phyloP scores from a whole-genome alignment of 306 rosid species.

The Lathyrus sativus region DNA sequence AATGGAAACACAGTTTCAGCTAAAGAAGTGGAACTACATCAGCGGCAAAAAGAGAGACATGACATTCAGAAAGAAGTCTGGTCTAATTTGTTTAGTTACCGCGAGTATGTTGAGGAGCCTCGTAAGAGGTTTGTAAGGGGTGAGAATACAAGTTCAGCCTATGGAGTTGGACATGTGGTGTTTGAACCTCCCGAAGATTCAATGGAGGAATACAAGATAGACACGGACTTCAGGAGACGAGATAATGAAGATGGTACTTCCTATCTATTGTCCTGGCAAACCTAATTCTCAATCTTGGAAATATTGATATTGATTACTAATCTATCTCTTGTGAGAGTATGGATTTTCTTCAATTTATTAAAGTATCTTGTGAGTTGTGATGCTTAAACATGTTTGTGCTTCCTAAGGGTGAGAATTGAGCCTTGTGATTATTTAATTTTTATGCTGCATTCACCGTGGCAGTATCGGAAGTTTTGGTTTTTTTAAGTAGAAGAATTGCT shows the following conservation, averaged over 20 bases:
- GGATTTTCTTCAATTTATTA: constrained; percentile 20
- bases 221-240: constrained; percentile 40
- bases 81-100: constrained; percentile 57
- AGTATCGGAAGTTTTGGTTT: constrained; percentile 21
- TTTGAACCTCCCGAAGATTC: constrained; percentile 56
- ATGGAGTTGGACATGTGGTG: constrained; percentile 50
- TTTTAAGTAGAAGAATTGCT: constrained; percentile 22
- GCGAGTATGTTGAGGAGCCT: constrained; percentile 44
- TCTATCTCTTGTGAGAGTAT: background rate
- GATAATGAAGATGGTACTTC: constrained; percentile 53
- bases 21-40: constrained; percentile 40
- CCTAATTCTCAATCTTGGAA: constrained; percentile 31
- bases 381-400: constrained; percentile 1
- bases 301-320: constrained; percentile 13
- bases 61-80: constrained; percentile 65
- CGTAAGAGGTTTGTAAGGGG: constrained; percentile 45
- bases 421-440: constrained; percentile 1
- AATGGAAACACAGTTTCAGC: constrained; percentile 35
- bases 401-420: background rate
- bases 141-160: constrained; percentile 39
- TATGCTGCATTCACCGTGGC: constrained; percentile 25
- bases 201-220: constrained; percentile 39
- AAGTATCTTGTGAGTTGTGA: constrained; percentile 2
- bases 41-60: constrained; percentile 41
- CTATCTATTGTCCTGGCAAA: constrained; percentile 17